These are phyloP conservation scores for Linanthus parryae DNA, from an alignment of 148 eudicot species.

Conservation along the genomic window DNA sequence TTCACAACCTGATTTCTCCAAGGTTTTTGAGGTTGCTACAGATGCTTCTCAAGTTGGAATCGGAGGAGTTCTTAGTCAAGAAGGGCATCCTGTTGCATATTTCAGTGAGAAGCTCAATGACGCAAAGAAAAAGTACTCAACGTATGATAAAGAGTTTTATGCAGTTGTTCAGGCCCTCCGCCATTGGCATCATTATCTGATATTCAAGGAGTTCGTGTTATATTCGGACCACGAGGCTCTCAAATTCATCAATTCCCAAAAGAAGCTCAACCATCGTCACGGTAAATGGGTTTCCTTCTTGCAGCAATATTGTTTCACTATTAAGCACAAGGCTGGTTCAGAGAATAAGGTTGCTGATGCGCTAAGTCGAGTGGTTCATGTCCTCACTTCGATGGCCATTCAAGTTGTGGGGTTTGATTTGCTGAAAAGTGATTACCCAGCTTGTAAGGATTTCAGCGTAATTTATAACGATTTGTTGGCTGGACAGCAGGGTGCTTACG, in stretches of 20 bases:
- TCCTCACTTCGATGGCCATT: neutral
- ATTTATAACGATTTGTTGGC: neutral
- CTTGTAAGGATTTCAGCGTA: neutral
- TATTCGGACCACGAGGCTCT: neutral
- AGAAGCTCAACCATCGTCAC: neutral
- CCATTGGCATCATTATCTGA: neutral
- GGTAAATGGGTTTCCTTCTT: neutral
- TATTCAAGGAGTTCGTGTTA: neutral
- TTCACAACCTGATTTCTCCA: neutral
- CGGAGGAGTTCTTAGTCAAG: constrained; percentile 1
- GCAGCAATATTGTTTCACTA: neutral
- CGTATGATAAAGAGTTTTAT: neutral
- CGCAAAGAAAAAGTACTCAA: neutral
- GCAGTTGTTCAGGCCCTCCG: neutral
- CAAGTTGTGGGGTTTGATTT: neutral
- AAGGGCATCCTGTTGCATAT: neutral
- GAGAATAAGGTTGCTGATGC: neutral
- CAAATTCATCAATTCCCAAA: neutral
- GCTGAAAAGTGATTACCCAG: neutral
- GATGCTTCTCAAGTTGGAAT: neutral
- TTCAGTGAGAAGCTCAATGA: neutral
- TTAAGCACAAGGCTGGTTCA: neutral
- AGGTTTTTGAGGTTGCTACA: neutral
- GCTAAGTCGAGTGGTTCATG: neutral
- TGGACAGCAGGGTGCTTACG: neutral